Evolutionary conservation across 2,329 filamentous ascomycete species (phyloP), one percentile per base, ranked within the genome.

Genomic region (Sphaerulina vaccinii): DNA sequence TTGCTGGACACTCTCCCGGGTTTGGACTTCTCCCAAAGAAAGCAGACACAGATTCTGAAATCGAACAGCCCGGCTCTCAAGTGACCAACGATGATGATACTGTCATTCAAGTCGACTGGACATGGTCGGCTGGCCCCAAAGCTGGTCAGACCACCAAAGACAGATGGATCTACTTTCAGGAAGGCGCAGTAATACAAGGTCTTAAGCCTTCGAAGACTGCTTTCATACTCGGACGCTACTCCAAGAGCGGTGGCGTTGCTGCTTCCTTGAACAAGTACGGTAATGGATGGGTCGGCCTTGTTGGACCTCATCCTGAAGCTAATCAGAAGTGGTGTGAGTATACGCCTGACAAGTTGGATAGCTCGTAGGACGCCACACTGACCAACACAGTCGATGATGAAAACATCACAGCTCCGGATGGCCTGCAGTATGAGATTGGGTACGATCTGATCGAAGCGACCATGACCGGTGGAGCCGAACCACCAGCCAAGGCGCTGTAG

Each of bases 91-190:
- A 52, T 2, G 39, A 52, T 16, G 59, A 62, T 22, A 56, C 59
- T 5, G 35, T 62, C 19, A 60, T 62, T 11, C 57, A 60, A 49
- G 52, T 62, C 8, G 58, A 62, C 23, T 62, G 57, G 59, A 56
- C 41, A 3, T 62, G 55, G 35, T 49, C 52, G 15, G 42, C 51
- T 1, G 58, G 58, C 2, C 29, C 33, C 9, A 55, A 52, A 10
- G 23, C 21, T 3, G 56, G 58, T 13, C 32, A 47, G 15, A 57
- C 50, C 4, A 52, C 45, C 13, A 44, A 49, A 15, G 53, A 54
- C 19, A 45, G 56, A 10, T 62, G 59, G 59, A 35, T 59, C 42
- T 62, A 59, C 36, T 62, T 62, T 37, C 59, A 62, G 38, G 55
- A 60, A 32, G 57, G 59, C 9, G 47, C 57, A 9, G 52, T 51